A percentile compares a stretch with the other conserved stretches of the same genome.
Evolutionary conservation across 495 filamentous ascomycete genomes (phyloP).

Genomic region (Aspergillus incahuasiensis): DNA sequence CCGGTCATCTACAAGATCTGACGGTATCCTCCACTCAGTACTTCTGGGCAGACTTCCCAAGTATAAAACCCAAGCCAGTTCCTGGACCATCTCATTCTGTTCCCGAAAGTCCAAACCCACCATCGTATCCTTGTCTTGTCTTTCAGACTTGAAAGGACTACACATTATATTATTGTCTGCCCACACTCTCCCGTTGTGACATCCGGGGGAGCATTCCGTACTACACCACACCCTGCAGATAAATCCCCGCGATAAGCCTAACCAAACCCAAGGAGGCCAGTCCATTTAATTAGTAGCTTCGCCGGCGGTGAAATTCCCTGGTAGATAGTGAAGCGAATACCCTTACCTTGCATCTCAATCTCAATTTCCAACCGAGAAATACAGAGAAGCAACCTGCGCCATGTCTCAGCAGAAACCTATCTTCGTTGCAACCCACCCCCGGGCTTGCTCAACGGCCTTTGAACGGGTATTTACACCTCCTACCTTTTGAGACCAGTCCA

Average conservation of each 20-base stretch:
- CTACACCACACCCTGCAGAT: not conserved
- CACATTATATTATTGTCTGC: not conserved
- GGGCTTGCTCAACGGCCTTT: slow-evolving; percentile 93
- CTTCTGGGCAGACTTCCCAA: not conserved
- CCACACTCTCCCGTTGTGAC: not conserved
- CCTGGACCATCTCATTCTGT: not conserved
- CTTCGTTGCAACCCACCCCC: slow-evolving; percentile 88
- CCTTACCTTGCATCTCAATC: not conserved
- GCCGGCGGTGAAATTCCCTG: slow-evolving; percentile 22
- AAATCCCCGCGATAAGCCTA: not conserved
- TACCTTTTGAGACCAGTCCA: not conserved
- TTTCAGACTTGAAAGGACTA: not conserved
- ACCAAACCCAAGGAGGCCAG: not conserved
- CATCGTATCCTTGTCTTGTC: not conserved
- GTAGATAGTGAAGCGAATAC: slow-evolving; percentile 13
- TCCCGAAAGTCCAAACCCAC: not conserved
- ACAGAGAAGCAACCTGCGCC: not conserved
- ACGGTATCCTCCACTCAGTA: not conserved
- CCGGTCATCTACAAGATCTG: not conserved
- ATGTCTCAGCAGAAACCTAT: slow-evolving; percentile 63
- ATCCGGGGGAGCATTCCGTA: not conserved
- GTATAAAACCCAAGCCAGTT: not conserved
- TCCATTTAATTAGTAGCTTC: slow-evolving; percentile 9
- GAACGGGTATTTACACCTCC: slow-evolving; percentile 62
- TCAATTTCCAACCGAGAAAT: not conserved